These are phyloP conservation scores for Macaranga tanarius DNA, from an alignment of 441 rosid genomes.

Conservation along the genomic window DNA sequence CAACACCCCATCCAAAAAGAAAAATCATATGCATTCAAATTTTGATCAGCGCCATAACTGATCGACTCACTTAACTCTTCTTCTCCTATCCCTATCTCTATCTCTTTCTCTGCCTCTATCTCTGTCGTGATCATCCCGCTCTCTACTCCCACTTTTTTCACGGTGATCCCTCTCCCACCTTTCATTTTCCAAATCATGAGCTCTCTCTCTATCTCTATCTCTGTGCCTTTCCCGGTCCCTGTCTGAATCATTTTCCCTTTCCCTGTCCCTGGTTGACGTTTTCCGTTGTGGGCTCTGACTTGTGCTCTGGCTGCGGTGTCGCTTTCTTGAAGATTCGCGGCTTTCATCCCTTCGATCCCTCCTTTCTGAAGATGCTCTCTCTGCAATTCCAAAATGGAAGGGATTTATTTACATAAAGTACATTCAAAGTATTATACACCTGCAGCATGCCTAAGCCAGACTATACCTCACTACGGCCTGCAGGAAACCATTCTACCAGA, in stretches of 20 bases:
- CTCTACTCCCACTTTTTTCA: slow-evolving; percentile 91
- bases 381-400: slow-evolving; percentile 41
- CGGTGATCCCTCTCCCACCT: slow-evolving; percentile 52
- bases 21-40: not conserved
- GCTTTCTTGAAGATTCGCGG: slow-evolving; percentile 73
- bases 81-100: slow-evolving; percentile 55
- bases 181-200: slow-evolving; percentile 43
- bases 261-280: slow-evolving; percentile 58
- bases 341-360: slow-evolving; percentile 60
- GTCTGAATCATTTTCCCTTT: slow-evolving; percentile 50
- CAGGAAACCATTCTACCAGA: not conserved
- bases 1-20: not conserved
- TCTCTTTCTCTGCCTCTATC: slow-evolving; percentile 65
- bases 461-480: not conserved
- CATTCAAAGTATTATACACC: not conserved
- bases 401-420: not conserved
- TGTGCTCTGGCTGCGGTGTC: slow-evolving; percentile 64
- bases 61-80: slow-evolving; percentile 48
- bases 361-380: slow-evolving; percentile 56
- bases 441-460: not conserved
- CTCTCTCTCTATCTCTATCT: slow-evolving; percentile 52
- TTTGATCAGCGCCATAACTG: slow-evolving; percentile 5
- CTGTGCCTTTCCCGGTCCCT: slow-evolving; percentile 52
- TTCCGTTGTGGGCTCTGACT: slow-evolving; percentile 80
- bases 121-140: slow-evolving; percentile 77